Percentiles rank a stretch among this genome's conserved stretches.
These are phyloP conservation scores for Hortiboletus flavorubellus DNA, from an alignment of 768 basidiomycete species.

Conservation along the genomic window DNA sequence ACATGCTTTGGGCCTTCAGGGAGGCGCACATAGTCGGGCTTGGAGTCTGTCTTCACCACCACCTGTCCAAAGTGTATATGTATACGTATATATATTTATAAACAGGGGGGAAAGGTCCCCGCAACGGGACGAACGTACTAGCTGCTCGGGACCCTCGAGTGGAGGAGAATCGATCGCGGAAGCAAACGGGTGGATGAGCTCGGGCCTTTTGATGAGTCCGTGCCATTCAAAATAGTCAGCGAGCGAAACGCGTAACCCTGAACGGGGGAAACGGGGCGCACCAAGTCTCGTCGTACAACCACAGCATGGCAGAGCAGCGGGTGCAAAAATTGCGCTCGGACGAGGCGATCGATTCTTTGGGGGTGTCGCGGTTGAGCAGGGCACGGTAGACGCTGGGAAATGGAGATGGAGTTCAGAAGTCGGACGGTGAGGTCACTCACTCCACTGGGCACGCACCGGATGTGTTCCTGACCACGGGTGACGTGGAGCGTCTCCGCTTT, in stretches of 20 bases:
- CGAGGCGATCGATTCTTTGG: conserved; percentile 41
- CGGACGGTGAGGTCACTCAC: not conserved
- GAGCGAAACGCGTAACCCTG: not conserved
- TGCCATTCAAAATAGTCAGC: too few relatives aligned
- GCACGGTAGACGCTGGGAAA: conserved; percentile 55
- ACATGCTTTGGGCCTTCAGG: conserved; percentile 53
- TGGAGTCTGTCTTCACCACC: conserved; percentile 45
- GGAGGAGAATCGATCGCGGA: conserved; percentile 61
- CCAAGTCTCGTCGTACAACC: conserved; percentile 59
- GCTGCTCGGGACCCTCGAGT: conserved; percentile 46
- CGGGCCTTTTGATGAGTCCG: conserved; percentile 43
- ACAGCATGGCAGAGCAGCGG: conserved; percentile 63
- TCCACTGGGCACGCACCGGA: conserved; percentile 40
- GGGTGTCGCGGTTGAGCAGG: conserved; percentile 53
- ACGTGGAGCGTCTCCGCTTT: conserved; percentile 48
- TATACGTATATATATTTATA: too few relatives aligned
- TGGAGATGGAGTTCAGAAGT: not conserved
- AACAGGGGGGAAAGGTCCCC: too few relatives aligned
- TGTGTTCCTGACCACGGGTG: conserved; percentile 47
- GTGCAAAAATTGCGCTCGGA: conserved; percentile 65
- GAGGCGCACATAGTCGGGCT: conserved; percentile 59
- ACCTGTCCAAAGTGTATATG: conserved; percentile 31
- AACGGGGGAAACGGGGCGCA: conserved; percentile 23
- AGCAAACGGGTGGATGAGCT: conserved; percentile 64
- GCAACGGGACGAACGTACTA: conserved; percentile 37